A percentile compares a stretch with the other conserved stretches of the same genome.
phyloP scores from a whole-genome alignment of 139 green algal genomes.

The Zygnema circumcarinatum region DNA sequence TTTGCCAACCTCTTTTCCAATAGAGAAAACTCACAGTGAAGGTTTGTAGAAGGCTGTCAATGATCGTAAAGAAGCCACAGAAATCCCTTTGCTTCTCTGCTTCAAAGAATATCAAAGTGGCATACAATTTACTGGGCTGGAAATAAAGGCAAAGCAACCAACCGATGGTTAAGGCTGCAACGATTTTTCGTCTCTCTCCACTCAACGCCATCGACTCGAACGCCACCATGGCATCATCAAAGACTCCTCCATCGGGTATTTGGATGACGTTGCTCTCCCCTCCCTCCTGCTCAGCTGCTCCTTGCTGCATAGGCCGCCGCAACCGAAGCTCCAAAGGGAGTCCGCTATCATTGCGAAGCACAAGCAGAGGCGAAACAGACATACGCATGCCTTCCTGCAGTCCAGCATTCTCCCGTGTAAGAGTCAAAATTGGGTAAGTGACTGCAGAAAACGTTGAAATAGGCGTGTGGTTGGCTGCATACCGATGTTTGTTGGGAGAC shows the following conservation, averaged over 20 bases:
- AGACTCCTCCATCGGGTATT: not conserved
- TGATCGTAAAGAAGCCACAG: no score
- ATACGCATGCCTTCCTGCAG: slow-evolving; percentile 11
- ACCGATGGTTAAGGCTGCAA: slow-evolving; percentile 4
- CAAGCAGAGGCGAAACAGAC: slow-evolving; percentile 14
- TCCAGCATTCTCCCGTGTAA: no score
- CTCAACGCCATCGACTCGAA: slow-evolving; percentile 10
- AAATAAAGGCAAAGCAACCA: not conserved
- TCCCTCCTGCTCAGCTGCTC: not conserved
- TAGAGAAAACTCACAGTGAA: no score
- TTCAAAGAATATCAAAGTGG: no score
- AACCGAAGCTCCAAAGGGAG: slow-evolving; percentile 13
- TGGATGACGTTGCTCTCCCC: not conserved
- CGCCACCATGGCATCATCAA: slow-evolving; percentile 20
- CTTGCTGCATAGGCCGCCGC: not conserved
- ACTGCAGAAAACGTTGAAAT: no score
- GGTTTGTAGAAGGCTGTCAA: no score
- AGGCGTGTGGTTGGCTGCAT: no score
- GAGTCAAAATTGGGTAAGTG: no score
- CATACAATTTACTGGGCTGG: no score
- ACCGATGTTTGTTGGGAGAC: not conserved
- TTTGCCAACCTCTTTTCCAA: no score
- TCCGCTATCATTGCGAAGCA: not conserved
- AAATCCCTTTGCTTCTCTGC: no score
- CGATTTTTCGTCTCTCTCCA: not conserved